Percentiles rank a stretch among this genome's conserved stretches.
These are phyloP conservation scores for Aureoboletus auriporus DNA, from an alignment of 768 basidiomycete genomes.

Conservation along the genomic window DNA sequence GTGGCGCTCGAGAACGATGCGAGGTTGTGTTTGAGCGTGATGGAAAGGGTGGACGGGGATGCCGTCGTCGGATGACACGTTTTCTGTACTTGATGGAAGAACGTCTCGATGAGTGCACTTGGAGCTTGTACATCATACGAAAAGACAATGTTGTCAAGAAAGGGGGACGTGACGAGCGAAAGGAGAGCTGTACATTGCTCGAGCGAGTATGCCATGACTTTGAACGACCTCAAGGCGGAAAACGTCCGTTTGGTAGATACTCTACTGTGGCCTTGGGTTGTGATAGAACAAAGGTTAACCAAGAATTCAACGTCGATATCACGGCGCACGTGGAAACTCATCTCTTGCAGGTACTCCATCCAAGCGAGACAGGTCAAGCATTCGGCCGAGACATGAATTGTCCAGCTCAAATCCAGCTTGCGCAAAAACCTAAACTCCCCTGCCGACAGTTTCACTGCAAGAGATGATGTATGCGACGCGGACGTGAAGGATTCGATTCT, in stretches of 20 bases:
- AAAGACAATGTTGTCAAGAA: slow-evolving; percentile 20
- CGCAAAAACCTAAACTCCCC: slow-evolving; percentile 19
- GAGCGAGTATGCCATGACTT: slow-evolving; percentile 21
- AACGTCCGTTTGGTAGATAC: slow-evolving; percentile 12
- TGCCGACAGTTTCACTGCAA: slow-evolving; percentile 14
- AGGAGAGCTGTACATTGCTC: slow-evolving; percentile 26
- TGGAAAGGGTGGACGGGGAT: slow-evolving; percentile 7
- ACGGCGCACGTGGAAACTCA: slow-evolving; percentile 16
- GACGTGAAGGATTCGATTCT: slow-evolving; percentile 22
- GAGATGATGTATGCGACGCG: slow-evolving; percentile 2
- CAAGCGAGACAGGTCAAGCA: slow-evolving; percentile 18
- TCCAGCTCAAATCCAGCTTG: slow-evolving; percentile 22
- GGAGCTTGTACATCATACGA: slow-evolving; percentile 27
- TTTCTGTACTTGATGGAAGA: slow-evolving; percentile 20
- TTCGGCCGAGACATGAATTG: slow-evolving; percentile 20
- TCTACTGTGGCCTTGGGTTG: neutral
- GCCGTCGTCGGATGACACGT: slow-evolving; percentile 8
- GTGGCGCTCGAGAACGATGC: slow-evolving; percentile 16
- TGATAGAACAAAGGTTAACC: slow-evolving; percentile 2
- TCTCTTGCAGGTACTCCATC: slow-evolving; percentile 23
- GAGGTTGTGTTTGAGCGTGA: slow-evolving; percentile 27
- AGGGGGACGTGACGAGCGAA: slow-evolving; percentile 20
- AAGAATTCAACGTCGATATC: slow-evolving; percentile 18
- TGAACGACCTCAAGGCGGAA: slow-evolving; percentile 21
- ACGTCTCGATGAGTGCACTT: slow-evolving; percentile 14